Evolutionary conservation across 192 early-diverging fungal species (phyloP).

Genomic region (Coemansia sp.): DNA sequence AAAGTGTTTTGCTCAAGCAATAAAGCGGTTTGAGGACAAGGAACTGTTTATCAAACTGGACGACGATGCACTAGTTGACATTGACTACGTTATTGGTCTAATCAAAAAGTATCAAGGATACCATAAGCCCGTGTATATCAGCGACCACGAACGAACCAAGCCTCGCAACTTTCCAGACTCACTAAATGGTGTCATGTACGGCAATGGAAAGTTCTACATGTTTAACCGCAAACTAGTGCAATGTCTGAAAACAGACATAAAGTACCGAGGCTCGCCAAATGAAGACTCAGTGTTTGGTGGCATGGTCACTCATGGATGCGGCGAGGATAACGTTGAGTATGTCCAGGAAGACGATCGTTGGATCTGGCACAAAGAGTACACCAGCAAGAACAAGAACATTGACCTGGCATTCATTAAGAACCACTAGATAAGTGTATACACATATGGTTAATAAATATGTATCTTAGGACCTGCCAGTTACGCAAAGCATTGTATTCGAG

Average conservation of each 20-base stretch:
- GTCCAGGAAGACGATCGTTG: slow-evolving; percentile 37
- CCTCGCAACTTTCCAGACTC: not conserved
- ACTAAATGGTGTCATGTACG: slow-evolving; percentile 24
- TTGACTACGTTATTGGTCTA: slow-evolving; percentile 26
- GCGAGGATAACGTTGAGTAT: slow-evolving; percentile 26
- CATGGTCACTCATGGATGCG: slow-evolving; percentile 47
- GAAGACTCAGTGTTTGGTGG: slow-evolving; percentile 49
- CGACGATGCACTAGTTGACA: slow-evolving; percentile 48
- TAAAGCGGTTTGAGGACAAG: slow-evolving; percentile 20
- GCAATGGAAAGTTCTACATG: slow-evolving; percentile 54
- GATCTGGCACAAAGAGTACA: slow-evolving; percentile 48
- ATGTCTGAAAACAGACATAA: slow-evolving; percentile 27
- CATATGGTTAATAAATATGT: too few relatives aligned
- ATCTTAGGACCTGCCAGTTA: too few relatives aligned
- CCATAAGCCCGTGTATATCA: slow-evolving; percentile 42
- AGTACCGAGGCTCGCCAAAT: slow-evolving; percentile 27
- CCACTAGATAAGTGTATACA: slow-evolving; percentile 12
- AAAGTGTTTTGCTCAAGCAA: slow-evolving; percentile 26
- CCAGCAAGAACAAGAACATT: slow-evolving; percentile 48
- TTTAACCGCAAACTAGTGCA: slow-evolving; percentile 33
- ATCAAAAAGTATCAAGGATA: slow-evolving; percentile 18
- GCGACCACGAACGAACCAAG: slow-evolving; percentile 24
- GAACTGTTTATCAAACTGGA: slow-evolving; percentile 51
- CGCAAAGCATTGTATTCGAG: too few relatives aligned
- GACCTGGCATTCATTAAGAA: slow-evolving; percentile 41